Evolutionary conservation across 2,329 filamentous ascomycete species (phyloP).

Genomic region (Fusarium pilosicola): DNA sequence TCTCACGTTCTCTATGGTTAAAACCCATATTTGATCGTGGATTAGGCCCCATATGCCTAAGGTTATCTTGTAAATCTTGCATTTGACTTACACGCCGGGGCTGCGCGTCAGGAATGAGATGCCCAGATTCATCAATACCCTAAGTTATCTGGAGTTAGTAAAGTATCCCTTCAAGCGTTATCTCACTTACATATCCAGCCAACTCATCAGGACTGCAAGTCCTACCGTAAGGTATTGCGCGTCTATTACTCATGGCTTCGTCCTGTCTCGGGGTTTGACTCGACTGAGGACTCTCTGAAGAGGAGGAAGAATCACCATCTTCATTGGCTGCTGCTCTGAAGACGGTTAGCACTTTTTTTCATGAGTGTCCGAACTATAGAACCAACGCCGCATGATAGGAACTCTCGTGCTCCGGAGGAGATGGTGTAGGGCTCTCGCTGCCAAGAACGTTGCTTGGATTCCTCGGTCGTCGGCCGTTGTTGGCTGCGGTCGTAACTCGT

Average conservation of each 20-base stretch:
- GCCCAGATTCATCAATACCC: neutral
- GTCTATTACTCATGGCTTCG: neutral
- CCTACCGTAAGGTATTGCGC: accelerated
- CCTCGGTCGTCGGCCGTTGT: neutral
- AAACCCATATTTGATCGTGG: neutral
- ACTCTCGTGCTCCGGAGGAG: no score
- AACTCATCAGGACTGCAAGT: constrained; percentile 4
- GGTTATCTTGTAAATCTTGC: neutral
- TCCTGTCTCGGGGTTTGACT: accelerated
- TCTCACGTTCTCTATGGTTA: accelerated
- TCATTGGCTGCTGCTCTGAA: neutral
- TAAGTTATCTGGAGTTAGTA: neutral
- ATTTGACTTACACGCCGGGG: neutral
- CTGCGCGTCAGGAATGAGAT: neutral
- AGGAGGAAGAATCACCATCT: accelerated
- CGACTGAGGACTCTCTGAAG: neutral
- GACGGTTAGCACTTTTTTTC: neutral
- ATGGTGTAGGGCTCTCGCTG: neutral
- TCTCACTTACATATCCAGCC: neutral
- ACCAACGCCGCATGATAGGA: neutral
- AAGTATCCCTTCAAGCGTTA: neutral
- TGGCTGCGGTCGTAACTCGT: neutral
- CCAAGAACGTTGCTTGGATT: neutral
- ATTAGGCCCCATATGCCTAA: neutral
- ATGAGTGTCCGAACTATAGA: accelerated